phyloP scores from a whole-genome alignment of 768 basidiomycete species.

The Tremella yokohamensis region DNA sequence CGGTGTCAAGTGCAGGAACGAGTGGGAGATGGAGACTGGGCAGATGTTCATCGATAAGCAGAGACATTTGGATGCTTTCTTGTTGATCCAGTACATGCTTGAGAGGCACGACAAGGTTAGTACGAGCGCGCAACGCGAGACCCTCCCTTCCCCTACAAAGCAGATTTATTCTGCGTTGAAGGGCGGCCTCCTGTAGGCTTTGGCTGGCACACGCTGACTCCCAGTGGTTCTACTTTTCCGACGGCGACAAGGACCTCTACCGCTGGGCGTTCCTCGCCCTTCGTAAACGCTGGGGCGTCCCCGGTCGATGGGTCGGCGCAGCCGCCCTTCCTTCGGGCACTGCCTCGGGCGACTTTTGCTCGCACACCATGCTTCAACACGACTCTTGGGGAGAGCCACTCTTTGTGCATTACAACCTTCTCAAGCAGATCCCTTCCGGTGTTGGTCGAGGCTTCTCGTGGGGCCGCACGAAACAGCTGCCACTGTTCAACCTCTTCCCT shows the following conservation, averaged over 20 bases:
- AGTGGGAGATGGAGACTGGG: slow-evolving; percentile 55
- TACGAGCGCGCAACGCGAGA: slow-evolving; percentile 1
- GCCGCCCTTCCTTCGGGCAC: slow-evolving; percentile 50
- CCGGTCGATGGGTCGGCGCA: slow-evolving; percentile 53
- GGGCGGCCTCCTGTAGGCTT: background rate
- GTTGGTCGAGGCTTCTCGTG: slow-evolving; percentile 43
- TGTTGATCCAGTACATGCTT: slow-evolving; percentile 50
- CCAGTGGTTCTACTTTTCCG: slow-evolving; percentile 53
- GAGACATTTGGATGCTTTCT: slow-evolving; percentile 52
- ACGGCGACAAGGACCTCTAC: slow-evolving; percentile 53
- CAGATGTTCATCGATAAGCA: slow-evolving; percentile 55
- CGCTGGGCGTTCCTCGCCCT: slow-evolving; percentile 53
- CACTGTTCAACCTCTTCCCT: slow-evolving; percentile 39
- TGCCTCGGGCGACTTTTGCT: slow-evolving; percentile 30
- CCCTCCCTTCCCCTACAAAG: background rate
- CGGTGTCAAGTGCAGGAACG: slow-evolving; percentile 54
- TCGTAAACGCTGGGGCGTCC: slow-evolving; percentile 55
- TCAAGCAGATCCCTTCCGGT: slow-evolving; percentile 52
- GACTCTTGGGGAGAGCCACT: slow-evolving; percentile 44
- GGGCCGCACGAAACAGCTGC: slow-evolving; percentile 45
- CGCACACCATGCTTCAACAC: slow-evolving; percentile 50
- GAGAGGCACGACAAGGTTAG: slow-evolving; percentile 47
- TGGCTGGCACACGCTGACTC: slow-evolving; percentile 4
- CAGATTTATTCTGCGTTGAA: background rate
- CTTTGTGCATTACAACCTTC: slow-evolving; percentile 53